Conservation (phyloP, 2,329 filamentous ascomycete genomes). For the Hypoxylon sp. region DNA sequence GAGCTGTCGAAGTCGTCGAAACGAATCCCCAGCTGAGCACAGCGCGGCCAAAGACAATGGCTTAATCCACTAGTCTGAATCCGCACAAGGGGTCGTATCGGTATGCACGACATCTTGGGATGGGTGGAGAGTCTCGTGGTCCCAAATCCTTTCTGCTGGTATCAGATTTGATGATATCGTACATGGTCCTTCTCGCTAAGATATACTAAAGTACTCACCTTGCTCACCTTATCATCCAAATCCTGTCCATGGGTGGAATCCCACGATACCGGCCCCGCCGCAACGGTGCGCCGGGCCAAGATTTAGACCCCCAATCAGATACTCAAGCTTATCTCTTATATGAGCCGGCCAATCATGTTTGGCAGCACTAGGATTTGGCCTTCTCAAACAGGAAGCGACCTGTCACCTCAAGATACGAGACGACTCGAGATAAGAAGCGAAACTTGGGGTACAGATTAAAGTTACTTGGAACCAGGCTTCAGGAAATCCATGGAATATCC, state of each 20-base stretch:
- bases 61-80: background rate
- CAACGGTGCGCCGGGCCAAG: conserved; percentile 9
- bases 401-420: conserved; percentile 24
- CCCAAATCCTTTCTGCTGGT: conserved; percentile 11
- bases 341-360: conserved; percentile 17
- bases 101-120: background rate
- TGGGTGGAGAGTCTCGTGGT: conserved; percentile 8
- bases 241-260: background rate
- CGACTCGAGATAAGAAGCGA: conserved; percentile 15
- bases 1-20: background rate
- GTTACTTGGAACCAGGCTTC: background rate
- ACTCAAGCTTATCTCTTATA: conserved; percentile 30
- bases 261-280: conserved; percentile 13
- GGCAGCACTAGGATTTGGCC: conserved; percentile 2
- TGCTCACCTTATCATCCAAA: conserved; percentile 17
- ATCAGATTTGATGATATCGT: background rate
- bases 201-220: conserved; percentile 1
- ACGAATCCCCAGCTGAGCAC: background rate
- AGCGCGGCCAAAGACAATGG: background rate
- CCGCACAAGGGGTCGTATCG: background rate
- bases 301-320: conserved; percentile 3
- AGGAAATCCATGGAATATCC: conserved; percentile 6
- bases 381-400: conserved; percentile 37
- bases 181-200: background rate
- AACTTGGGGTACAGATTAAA: background rate